Evolutionary conservation across 768 basidiomycete species (phyloP), one percentile per base, ranked within the genome.

Genomic region (Collybia sordida): DNA sequence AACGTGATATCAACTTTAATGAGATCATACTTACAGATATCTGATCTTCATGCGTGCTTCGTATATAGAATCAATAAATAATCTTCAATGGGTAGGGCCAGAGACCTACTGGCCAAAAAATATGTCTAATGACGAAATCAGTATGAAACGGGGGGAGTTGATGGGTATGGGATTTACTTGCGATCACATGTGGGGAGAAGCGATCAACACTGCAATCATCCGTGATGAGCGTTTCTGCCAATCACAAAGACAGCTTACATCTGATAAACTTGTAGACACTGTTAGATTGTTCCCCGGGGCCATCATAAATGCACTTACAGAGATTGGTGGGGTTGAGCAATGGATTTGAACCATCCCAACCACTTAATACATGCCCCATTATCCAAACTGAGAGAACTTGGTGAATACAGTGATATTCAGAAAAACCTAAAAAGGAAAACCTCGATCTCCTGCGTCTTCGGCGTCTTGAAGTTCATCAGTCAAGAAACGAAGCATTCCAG

Each of bases 401-500:
- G 9, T 19, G 17, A 45, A 40, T 25, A 49, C 34, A 19, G 15
- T 46, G 19, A 45, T 39, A 27, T 31, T 11, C 27, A 27, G 11
- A 27, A 27, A 11, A 31, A 31, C 31, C 3, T 15, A 15, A 25
- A 25, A 9, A 14, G 38, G 12, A 37, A 25, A 6, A 82, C 86
- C 87, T 58, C 85, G 72, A 47, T 90, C 87, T 6, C 87, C 83
- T 18, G 75, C 74, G 59, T 91, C 88, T 65, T 91, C 89, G 6
- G 88, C 88, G 45, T 74, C 83, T 63, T 91, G 88, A 12, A 90
- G 68, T 62, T 90, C 86, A 51, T 88, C 83, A 5, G 88, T 90
- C 54, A 91, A 59, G 67, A 88, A 90, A 31, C 85, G 75, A 57
- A 90, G 70, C 82, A 90, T 86, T 18, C 88, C 88, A 38, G 85